phyloP scores from a whole-genome alignment of 768 basidiomycete genomes.

The Piloderma croceum region DNA sequence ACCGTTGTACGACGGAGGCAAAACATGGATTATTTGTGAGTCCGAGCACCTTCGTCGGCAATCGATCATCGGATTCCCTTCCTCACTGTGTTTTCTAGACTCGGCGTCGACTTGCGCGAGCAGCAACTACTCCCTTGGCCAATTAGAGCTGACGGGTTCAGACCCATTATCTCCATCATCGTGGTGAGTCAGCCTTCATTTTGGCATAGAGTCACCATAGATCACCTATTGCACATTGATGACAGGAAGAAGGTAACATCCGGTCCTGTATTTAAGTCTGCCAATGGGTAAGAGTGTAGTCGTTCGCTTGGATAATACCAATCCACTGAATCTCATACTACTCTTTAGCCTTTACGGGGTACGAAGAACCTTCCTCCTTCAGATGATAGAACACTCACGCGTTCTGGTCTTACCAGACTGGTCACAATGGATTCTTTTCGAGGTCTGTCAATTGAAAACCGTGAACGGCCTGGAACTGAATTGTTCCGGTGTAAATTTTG shows the following conservation, averaged over 20 bases:
- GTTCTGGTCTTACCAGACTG: constrained; percentile 19
- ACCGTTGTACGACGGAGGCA: constrained; percentile 26
- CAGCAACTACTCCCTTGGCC: constrained; percentile 26
- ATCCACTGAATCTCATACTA: no score
- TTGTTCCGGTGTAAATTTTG: background rate
- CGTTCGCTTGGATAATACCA: no score
- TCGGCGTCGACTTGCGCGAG: constrained; percentile 30
- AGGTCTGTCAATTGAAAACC: constrained; percentile 23
- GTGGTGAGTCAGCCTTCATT: constrained; percentile 27
- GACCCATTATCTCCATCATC: constrained; percentile 26
- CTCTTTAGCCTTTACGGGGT: background rate
- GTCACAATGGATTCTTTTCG: constrained; percentile 32
- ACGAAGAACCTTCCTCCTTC: background rate
- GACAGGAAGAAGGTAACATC: constrained; percentile 22
- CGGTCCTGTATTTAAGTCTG: background rate
- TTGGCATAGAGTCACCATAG: no score
- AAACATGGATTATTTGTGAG: constrained; percentile 28
- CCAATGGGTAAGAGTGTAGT: no score
- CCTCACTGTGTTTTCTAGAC: no score
- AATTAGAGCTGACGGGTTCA: constrained; percentile 27
- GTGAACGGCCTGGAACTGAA: no score
- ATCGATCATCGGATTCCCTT: no score
- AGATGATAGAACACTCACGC: background rate
- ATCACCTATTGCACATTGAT: constrained; percentile 25
- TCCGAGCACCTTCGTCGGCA: no score